A percentile compares a stretch with the other conserved stretches of the same genome.
Conservation (phyloP, 208 protist genomes). For the Acanthamoeba triangularis region DNA sequence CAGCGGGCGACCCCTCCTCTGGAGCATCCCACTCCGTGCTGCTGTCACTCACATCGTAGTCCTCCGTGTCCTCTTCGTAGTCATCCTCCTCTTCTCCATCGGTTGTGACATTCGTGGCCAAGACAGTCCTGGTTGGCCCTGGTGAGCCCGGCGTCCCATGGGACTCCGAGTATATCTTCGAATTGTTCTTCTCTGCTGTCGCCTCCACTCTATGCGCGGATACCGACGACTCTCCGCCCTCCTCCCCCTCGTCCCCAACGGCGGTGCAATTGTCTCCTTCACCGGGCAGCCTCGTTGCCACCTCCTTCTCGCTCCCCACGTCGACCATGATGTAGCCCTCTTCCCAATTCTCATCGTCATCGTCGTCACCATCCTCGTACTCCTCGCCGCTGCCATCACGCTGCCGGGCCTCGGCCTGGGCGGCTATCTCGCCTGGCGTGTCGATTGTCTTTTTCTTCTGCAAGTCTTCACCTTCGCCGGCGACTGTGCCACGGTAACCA, state of each 20-base stretch:
- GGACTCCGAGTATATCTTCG: no score
- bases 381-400: neutral
- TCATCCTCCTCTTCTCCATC: constrained; percentile 15
- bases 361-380: neutral
- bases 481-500: neutral
- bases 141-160: no score
- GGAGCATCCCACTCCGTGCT: neutral
- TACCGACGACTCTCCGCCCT: no score
- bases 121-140: neutral
- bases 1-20: neutral
- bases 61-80: neutral
- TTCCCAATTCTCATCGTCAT: neutral
- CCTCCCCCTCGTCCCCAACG: no score
- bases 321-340: neutral
- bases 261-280: no score
- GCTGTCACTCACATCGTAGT: neutral
- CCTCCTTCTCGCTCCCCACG: neutral
- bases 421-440: neutral
- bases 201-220: neutral
- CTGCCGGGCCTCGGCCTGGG: no score
- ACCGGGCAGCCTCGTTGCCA: no score
- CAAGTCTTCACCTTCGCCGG: no score
- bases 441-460: neutral
- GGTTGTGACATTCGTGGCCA: no score
- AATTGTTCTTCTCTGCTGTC: neutral